Evolutionary conservation across 1,139 yeast species (phyloP), one percentile per base, ranked within the genome.

Genomic region (Suhomyces bribrorum): DNA sequence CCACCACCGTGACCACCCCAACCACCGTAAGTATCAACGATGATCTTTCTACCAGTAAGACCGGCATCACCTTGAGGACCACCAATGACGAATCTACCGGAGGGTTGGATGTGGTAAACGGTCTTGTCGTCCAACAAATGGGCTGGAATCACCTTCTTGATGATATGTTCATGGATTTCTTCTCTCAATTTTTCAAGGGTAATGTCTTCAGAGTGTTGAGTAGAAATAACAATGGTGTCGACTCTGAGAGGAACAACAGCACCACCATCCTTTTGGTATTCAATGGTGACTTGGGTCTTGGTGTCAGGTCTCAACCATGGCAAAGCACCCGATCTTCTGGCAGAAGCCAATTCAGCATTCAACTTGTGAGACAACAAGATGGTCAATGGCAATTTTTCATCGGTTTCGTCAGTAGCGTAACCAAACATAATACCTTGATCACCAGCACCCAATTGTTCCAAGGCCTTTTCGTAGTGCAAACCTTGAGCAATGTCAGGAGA

Each of bases 1-100:
- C 99, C 99, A 80, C 99, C 99, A 75, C 99, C 99, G 79, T 92
- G 98, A 61, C 98, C 97, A 74, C 98, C 97, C 94, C 98, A 94
- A 61, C 99, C 98, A 78, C 99, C 99, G 76, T 92, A 92, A 51
- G 98, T 95, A 74, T 92, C 99, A 65, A 92, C 99, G 64, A 92
- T 92, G 69, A 92, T 92, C 81, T 92, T 92, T 78, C 99, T 89
- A 71, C 99, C 99, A 56, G 99, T 92, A 62, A 92, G 78, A 78
- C 99, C 99, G 53, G 99, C 98, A 66, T 92, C 99, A 81, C 99
- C 99, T 76, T 92, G 98, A 56, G 98, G 98, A 69, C 99, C 99
- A 75, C 99, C 99, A 67, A 92, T 92, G 61, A 94, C 97, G 81
- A 92, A 92, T 74, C 97, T 86, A 59, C 99, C 99, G 50, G 97